Percentiles rank a stretch among this genome's conserved stretches.
phyloP scores from a whole-genome alignment of 768 basidiomycete species.

The Leccinellum luteum region DNA sequence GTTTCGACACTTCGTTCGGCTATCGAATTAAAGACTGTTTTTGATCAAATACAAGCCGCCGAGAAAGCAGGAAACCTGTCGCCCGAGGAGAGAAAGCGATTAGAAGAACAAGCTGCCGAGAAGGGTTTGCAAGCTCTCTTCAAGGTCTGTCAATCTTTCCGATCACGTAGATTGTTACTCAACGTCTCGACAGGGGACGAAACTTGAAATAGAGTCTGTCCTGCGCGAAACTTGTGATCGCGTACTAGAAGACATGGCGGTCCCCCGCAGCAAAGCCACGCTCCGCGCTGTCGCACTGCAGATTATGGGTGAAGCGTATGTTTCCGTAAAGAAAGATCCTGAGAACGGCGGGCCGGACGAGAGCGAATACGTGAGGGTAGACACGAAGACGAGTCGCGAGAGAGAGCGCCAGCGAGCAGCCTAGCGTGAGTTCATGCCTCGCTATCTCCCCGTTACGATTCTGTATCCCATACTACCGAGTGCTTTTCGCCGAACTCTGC shows the following conservation, averaged over 20 bases:
- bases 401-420: slow-evolving; percentile 32
- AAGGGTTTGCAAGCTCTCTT: slow-evolving; percentile 89
- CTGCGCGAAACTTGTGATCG: slow-evolving; percentile 86
- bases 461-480: slow-evolving; percentile 9
- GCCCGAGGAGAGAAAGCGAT: slow-evolving; percentile 73
- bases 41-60: slow-evolving; percentile 89
- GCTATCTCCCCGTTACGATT: neutral
- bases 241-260: slow-evolving; percentile 56
- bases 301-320: slow-evolving; percentile 79
- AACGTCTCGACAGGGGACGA: slow-evolving; percentile 60
- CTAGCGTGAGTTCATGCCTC: slow-evolving; percentile 4
- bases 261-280: slow-evolving; percentile 56
- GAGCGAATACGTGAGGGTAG: slow-evolving; percentile 78
- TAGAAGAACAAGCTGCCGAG: slow-evolving; percentile 92
- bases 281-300: slow-evolving; percentile 80
- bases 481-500: neutral
- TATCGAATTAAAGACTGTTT: slow-evolving; percentile 85
- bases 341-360: slow-evolving; percentile 46
- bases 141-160: slow-evolving; percentile 52
- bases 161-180: neutral
- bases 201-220: slow-evolving; percentile 88
- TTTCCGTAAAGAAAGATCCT: slow-evolving; percentile 63
- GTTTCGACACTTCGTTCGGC: slow-evolving; percentile 85
- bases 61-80: slow-evolving; percentile 79
- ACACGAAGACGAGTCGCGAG: slow-evolving; percentile 65